phyloP scores from a whole-genome alignment of 2,329 filamentous ascomycete species.

The Xylariaceae sp. region DNA sequence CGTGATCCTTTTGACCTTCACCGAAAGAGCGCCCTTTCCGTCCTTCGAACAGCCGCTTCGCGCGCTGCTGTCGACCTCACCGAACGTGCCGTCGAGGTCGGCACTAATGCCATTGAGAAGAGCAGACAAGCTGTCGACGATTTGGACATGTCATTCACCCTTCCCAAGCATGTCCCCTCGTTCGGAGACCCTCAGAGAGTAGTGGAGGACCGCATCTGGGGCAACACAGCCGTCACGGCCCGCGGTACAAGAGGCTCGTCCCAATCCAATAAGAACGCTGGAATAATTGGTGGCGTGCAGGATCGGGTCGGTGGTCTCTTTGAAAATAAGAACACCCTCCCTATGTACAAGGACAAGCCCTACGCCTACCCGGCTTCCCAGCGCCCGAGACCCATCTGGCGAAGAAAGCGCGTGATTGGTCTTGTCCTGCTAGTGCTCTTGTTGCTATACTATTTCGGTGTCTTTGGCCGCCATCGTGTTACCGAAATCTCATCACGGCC shows the following conservation, averaged over 20 bases:
- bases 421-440: constrained; percentile 58
- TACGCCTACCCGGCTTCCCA: constrained; percentile 68
- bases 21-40: constrained; percentile 39
- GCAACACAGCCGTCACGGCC: constrained; percentile 49
- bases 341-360: constrained; percentile 99
- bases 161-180: constrained; percentile 71
- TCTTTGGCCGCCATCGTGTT: constrained; percentile 49
- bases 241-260: constrained; percentile 43
- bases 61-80: constrained; percentile 48
- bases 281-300: constrained; percentile 57
- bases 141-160: constrained; percentile 64
- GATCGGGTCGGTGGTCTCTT: constrained; percentile 68
- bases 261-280: constrained; percentile 28
- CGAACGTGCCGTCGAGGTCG: constrained; percentile 53
- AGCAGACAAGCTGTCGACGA: constrained; percentile 41
- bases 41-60: constrained; percentile 52
- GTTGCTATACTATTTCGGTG: constrained; percentile 71
- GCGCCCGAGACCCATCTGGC: constrained; percentile 61
- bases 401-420: constrained; percentile 62
- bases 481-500: constrained; percentile 41
- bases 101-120: constrained; percentile 50
- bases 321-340: constrained; percentile 63
- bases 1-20: constrained; percentile 51
- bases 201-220: constrained; percentile 69
- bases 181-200: constrained; percentile 67